phyloP scores from a whole-genome alignment of 176 grass and related monocot genomes.

The Raddia distichophylla region DNA sequence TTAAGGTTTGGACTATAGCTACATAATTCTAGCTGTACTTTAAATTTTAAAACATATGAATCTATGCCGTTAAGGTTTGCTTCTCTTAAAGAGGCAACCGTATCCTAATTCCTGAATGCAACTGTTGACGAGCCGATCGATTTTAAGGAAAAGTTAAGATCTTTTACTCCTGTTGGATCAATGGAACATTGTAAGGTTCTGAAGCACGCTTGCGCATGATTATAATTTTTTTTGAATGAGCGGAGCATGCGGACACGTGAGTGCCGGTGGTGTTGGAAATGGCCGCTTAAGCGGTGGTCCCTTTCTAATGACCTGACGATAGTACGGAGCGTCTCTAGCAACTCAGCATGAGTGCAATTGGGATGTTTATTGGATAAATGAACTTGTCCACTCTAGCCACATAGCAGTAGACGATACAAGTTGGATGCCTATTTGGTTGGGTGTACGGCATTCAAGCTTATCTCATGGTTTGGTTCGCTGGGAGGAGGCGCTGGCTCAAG shows the following conservation, averaged over 20 bases:
- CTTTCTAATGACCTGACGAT: not conserved
- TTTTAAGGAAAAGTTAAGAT: not conserved
- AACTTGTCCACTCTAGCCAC: too few relatives aligned
- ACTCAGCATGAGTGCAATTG: too few relatives aligned
- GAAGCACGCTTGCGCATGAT: not conserved
- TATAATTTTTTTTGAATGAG: not conserved
- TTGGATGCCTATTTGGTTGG: too few relatives aligned
- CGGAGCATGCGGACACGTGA: not conserved
- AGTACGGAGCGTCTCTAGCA: not conserved
- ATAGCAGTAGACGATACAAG: too few relatives aligned
- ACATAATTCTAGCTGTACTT: not conserved
- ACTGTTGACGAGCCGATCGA: not conserved
- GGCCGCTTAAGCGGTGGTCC: not conserved
- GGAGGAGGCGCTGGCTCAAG: too few relatives aligned
- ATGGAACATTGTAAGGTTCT: slow-evolving; percentile 5
- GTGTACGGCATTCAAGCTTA: too few relatives aligned
- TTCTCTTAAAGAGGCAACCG: slow-evolving; percentile 19
- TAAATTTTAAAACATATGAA: not conserved
- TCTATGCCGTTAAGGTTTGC: slow-evolving; percentile 19
- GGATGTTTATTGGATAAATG: too few relatives aligned
- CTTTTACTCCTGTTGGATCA: not conserved
- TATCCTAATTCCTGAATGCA: slow-evolving; percentile 13
- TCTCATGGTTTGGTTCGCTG: too few relatives aligned
- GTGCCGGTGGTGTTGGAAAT: not conserved
- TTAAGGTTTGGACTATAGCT: not conserved